Conservation (phyloP, 1,284 basidiomycete species). For the Boletellus sp. region DNA sequence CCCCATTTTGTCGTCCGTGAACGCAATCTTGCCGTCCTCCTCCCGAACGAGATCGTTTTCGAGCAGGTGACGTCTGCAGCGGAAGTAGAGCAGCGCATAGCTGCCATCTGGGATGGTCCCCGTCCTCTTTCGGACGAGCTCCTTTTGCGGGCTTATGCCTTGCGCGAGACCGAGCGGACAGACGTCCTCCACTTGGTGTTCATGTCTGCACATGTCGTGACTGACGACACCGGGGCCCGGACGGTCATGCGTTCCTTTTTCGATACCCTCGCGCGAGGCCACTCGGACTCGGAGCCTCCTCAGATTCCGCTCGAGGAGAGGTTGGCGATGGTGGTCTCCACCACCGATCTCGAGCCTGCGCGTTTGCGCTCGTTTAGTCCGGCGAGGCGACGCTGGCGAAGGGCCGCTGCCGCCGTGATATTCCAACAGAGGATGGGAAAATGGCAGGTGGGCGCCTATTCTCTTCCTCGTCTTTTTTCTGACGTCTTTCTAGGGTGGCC, state of each 20-base stretch:
- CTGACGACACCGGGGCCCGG: constrained; percentile 11
- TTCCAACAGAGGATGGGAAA: constrained; percentile 31
- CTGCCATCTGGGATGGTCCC: constrained; percentile 4
- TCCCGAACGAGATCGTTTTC: constrained; percentile 11
- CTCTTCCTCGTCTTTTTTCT: neutral
- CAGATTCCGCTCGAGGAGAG: constrained; percentile 23
- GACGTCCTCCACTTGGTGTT: constrained; percentile 20
- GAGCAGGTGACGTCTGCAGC: constrained; percentile 6
- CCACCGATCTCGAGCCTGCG: constrained; percentile 38
- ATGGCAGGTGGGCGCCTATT: constrained; percentile 23
- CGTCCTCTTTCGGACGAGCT: constrained; percentile 23
- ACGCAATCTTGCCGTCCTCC: constrained; percentile 13
- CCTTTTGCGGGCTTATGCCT: constrained; percentile 12
- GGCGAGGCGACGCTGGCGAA: constrained; percentile 44
- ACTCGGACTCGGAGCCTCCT: neutral
- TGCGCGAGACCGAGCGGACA: neutral
- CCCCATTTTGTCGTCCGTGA: constrained; percentile 22
- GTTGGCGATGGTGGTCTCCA: constrained; percentile 29
- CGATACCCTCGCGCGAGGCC: constrained; percentile 23
- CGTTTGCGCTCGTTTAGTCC: constrained; percentile 25
- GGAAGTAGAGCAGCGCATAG: constrained; percentile 2
- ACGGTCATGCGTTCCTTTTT: constrained; percentile 36
- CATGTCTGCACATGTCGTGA: constrained; percentile 18
- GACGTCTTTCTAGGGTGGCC: constrained; percentile 46
- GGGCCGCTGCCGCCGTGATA: constrained; percentile 45